phyloP scores from a whole-genome alignment of 2,329 filamentous ascomycete species.

The Lachnellula arida region DNA sequence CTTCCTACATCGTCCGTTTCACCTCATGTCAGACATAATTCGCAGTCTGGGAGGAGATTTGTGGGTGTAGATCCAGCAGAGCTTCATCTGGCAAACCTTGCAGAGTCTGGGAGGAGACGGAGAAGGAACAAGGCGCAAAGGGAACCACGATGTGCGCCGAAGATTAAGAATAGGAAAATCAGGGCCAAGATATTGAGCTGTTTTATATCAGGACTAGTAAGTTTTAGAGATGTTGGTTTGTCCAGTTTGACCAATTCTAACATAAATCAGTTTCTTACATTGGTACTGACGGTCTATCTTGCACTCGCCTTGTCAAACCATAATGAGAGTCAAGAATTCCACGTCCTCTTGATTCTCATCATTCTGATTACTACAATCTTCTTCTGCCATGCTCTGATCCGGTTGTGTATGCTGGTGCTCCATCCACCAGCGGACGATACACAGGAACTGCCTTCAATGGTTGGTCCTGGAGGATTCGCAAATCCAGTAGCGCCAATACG shows the following conservation, averaged over 20 bases:
- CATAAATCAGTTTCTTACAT: constrained; percentile 21
- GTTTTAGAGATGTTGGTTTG: neutral
- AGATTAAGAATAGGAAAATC: constrained; percentile 49
- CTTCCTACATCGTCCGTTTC: constrained; percentile 13
- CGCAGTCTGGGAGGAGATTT: constrained; percentile 27
- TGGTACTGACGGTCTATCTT: constrained; percentile 45
- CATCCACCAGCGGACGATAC: constrained; percentile 32
- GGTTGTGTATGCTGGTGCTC: constrained; percentile 63
- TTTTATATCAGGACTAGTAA: constrained; percentile 54
- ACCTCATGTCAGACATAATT: constrained; percentile 11
- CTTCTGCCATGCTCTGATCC: constrained; percentile 74
- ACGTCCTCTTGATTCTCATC: constrained; percentile 73
- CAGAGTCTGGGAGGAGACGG: constrained; percentile 39
- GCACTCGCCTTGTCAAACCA: constrained; percentile 63
- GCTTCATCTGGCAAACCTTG: constrained; percentile 42
- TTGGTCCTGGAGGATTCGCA: constrained; percentile 59
- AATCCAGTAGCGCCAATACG: constrained; percentile 70
- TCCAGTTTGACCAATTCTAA: constrained; percentile 4
- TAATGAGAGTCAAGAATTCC: constrained; percentile 64
- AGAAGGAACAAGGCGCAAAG: constrained; percentile 31
- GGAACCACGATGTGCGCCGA: constrained; percentile 39
- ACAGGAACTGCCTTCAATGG: constrained; percentile 41
- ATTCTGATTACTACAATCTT: constrained; percentile 70
- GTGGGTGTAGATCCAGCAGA: constrained; percentile 45
- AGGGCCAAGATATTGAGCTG: constrained; percentile 54